These are phyloP conservation scores for Jackrogersella minutella DNA, from an alignment of 495 filamentous ascomycete genomes.

Conservation along the genomic window DNA sequence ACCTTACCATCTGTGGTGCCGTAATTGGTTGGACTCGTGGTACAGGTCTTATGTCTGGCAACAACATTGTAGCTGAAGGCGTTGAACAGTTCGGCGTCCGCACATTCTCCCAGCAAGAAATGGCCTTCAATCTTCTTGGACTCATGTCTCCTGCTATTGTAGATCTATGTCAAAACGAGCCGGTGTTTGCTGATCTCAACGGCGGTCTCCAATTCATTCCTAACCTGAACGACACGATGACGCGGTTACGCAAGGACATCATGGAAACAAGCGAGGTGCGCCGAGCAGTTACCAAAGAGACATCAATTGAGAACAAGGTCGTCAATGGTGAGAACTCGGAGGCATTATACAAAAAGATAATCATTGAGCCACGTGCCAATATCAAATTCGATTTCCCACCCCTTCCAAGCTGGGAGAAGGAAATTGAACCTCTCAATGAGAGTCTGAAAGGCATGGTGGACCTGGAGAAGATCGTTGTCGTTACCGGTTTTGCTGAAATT, in stretches of 20 bases:
- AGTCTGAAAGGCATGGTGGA: conserved; percentile 97
- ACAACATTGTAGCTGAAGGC: conserved; percentile 97
- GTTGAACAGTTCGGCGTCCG: conserved; percentile 96
- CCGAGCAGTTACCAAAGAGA: conserved; percentile 93
- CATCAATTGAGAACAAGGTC: conserved; percentile 94
- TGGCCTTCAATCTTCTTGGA: conserved; percentile 98
- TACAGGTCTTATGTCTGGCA: conserved; percentile 96
- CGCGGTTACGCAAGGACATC: conserved; percentile 84
- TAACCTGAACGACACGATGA: conserved; percentile 95
- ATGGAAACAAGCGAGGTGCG: conserved; percentile 95
- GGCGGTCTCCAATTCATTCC: conserved; percentile 97
- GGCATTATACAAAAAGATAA: conserved; percentile 90
- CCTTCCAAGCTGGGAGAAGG: conserved; percentile 88
- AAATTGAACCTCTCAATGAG: conserved; percentile 85
- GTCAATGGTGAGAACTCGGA: conserved; percentile 94
- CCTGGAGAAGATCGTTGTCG: conserved; percentile 94
- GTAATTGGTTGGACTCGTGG: conserved; percentile 99
- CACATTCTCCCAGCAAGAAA: conserved; percentile 98
- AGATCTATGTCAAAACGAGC: conserved; percentile 94
- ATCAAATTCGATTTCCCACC: conserved; percentile 95
- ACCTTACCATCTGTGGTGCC: conserved; percentile 97
- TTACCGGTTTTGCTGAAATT: conserved; percentile 95
- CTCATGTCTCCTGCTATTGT: conserved; percentile 95
- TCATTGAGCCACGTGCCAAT: conserved; percentile 93
- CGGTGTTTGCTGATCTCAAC: conserved; percentile 96